phyloP scores from a whole-genome alignment of 1,284 basidiomycete species.

The Trametes hirsuta region DNA sequence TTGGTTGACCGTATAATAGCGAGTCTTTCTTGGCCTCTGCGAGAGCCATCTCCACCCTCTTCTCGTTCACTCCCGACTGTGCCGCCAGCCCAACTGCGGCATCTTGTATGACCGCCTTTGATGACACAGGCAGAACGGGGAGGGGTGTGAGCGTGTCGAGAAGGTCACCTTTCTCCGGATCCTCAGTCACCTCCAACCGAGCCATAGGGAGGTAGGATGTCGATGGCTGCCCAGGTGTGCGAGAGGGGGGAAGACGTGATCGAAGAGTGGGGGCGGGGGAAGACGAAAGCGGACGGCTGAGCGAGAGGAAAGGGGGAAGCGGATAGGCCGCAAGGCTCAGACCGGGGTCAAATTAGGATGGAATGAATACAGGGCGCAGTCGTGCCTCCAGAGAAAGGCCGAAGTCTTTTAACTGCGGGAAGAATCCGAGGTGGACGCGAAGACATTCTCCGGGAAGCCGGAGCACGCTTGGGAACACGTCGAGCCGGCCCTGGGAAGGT shows the following conservation, averaged over 20 bases:
- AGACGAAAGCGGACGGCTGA: conserved; percentile 16
- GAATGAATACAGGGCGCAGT: conserved; percentile 30
- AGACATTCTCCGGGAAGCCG: conserved; percentile 32
- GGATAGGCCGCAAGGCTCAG: conserved; percentile 23
- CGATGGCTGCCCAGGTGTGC: conserved; percentile 8
- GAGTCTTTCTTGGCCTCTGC: conserved; percentile 26
- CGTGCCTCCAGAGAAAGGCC: conserved; percentile 35
- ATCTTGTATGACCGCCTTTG: conserved; percentile 24
- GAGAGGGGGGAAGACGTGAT: conserved; percentile 23
- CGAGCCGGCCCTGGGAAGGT: conserved; percentile 26
- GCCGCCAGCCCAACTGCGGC: conserved; percentile 18
- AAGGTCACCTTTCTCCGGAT: conserved; percentile 34
- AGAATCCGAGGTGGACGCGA: conserved; percentile 36
- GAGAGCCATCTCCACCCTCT: conserved; percentile 19
- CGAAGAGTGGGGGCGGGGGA: conserved; percentile 4
- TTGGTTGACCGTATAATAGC: conserved; percentile 25
- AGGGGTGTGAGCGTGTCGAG: conserved; percentile 28
- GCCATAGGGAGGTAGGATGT: conserved; percentile 26
- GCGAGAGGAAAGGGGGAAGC: conserved; percentile 24
- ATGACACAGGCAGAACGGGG: conserved; percentile 22
- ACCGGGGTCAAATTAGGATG: conserved; percentile 26
- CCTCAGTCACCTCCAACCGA: conserved; percentile 24
- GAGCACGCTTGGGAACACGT: conserved; percentile 28
- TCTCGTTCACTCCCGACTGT: conserved; percentile 22
- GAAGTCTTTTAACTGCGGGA: conserved; percentile 35